These are phyloP conservation scores for Thermomyces lanuginosus DNA, from an alignment of 2,329 filamentous ascomycete genomes.

Conservation along the genomic window DNA sequence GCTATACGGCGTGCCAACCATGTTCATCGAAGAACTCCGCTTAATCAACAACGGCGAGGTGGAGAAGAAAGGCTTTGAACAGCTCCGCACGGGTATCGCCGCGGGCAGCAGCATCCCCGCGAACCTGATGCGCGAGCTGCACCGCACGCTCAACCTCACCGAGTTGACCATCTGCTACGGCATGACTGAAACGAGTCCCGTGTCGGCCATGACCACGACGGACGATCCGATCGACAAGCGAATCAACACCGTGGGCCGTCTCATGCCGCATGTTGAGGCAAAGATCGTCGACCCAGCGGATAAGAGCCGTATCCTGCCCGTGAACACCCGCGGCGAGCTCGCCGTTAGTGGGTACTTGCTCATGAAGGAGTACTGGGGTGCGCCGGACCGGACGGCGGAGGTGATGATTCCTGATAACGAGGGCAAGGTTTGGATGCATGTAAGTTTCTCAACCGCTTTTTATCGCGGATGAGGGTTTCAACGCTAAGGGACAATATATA, in stretches of 20 bases:
- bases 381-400: conserved; percentile 50
- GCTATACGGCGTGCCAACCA: conserved; percentile 82
- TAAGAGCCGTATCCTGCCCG: conserved; percentile 40
- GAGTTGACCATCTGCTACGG: conserved; percentile 90
- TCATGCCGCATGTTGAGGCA: conserved; percentile 65
- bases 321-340: conserved; percentile 60
- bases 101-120: conserved; percentile 75
- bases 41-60: conserved; percentile 43
- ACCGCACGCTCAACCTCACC: conserved; percentile 55
- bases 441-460: conserved; percentile 12
- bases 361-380: conserved; percentile 84
- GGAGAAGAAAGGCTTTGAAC: conserved; percentile 39
- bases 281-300: conserved; percentile 62
- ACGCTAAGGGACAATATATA: not conserved
- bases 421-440: conserved; percentile 61
- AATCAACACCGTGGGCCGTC: conserved; percentile 58
- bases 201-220: conserved; percentile 62
- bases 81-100: conserved; percentile 76
- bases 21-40: conserved; percentile 82
- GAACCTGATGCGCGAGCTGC: conserved; percentile 50
- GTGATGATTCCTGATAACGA: conserved; percentile 44
- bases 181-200: conserved; percentile 75
- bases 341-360: conserved; percentile 71
- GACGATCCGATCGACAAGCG: conserved; percentile 57
- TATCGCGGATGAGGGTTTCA: too few relatives aligned